A percentile compares a stretch with the other conserved stretches of the same genome.
Conservation (phyloP, 1,284 basidiomycete genomes). For the Sanghuangporus weigelae region DNA sequence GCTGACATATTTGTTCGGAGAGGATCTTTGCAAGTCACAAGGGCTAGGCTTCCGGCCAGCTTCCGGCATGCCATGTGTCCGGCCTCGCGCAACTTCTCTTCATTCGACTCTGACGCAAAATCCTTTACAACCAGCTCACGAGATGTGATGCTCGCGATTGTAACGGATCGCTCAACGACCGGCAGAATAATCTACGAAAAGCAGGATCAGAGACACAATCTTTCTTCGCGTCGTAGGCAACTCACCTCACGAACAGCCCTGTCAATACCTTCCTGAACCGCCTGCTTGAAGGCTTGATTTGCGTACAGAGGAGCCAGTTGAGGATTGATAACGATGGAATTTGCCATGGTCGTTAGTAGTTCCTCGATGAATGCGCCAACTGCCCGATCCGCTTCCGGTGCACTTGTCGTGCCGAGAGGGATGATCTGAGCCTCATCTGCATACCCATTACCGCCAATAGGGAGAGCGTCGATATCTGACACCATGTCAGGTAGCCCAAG, state of each 20-base stretch:
- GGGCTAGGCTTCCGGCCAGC: constrained; percentile 91
- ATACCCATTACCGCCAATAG: constrained; percentile 62
- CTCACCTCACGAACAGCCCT: constrained; percentile 89
- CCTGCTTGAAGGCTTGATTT: constrained; percentile 86
- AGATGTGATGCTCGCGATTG: constrained; percentile 97
- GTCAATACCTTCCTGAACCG: constrained; percentile 89
- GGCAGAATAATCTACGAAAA: constrained; percentile 81
- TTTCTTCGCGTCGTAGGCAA: constrained; percentile 12
- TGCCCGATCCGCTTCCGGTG: constrained; percentile 55
- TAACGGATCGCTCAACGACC: constrained; percentile 98
- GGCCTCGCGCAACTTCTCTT: constrained; percentile 86
- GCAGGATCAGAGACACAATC: constrained; percentile 3
- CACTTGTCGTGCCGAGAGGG: constrained; percentile 47
- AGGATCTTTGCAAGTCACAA: constrained; percentile 99
- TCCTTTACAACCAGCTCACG: constrained; percentile 95
- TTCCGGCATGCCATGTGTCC: constrained; percentile 97
- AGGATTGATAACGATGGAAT: constrained; percentile 75
- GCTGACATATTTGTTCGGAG: constrained; percentile 89
- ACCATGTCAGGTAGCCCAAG: constrained; percentile 67
- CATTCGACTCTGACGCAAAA: constrained; percentile 92
- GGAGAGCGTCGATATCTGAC: constrained; percentile 62
- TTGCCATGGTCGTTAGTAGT: constrained; percentile 70
- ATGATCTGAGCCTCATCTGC: constrained; percentile 55
- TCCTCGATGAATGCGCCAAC: constrained; percentile 71
- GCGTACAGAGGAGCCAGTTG: constrained; percentile 69